Conservation (phyloP, 495 filamentous ascomycete genomes). For the Aspergillus sclerotiicarbonarius region DNA sequence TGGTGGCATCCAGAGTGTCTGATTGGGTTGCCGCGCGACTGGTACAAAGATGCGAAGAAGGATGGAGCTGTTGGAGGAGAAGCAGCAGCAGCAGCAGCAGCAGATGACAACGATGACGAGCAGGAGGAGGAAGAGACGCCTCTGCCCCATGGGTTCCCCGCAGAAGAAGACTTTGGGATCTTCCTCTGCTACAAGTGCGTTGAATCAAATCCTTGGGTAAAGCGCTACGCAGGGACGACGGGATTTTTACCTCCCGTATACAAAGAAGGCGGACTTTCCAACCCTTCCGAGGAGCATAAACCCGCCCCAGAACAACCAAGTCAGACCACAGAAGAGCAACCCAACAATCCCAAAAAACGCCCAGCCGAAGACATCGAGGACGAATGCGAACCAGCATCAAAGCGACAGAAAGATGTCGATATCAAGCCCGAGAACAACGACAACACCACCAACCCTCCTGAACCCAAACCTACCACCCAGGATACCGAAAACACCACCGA, state of each 20-base stretch:
- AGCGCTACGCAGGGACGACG: constrained; percentile 75
- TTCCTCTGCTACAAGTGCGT: constrained; percentile 95
- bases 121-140: constrained; percentile 55
- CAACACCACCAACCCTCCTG: constrained; percentile 24
- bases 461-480: constrained; percentile 40
- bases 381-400: constrained; percentile 46
- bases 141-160: constrained; percentile 79
- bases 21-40: constrained; percentile 66
- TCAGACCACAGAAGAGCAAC: constrained; percentile 14
- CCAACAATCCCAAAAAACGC: constrained; percentile 62
- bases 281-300: constrained; percentile 4
- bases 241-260: constrained; percentile 78
- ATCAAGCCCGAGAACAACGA: constrained; percentile 16
- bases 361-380: constrained; percentile 66
- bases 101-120: too few species aligned
- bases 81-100: constrained; percentile 43
- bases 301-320: not conserved
- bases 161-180: constrained; percentile 81
- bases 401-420: constrained; percentile 54
- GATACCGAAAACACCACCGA: constrained; percentile 1
- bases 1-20: constrained; percentile 99
- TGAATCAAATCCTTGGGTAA: constrained; percentile 87
- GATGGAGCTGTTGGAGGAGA: constrained; percentile 18
- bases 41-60: constrained; percentile 34
- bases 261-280: constrained; percentile 31